These are phyloP conservation scores for Metahyphopichia silvanorum DNA, from an alignment of 805 yeast genomes.

Conservation along the genomic window DNA sequence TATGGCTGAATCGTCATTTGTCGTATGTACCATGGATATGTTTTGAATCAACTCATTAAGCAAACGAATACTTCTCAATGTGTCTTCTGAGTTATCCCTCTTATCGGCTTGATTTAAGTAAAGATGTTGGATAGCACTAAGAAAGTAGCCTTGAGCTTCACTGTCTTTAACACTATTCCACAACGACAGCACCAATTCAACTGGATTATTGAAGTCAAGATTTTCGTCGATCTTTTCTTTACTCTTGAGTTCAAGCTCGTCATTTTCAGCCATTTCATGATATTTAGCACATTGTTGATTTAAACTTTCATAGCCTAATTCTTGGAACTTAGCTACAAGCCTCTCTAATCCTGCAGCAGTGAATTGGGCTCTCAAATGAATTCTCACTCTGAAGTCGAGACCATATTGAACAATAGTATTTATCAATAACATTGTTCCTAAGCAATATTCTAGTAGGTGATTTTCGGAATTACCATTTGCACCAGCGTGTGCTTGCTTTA, in stretches of 20 bases:
- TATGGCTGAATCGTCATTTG: conserved; percentile 49
- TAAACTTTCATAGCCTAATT: conserved; percentile 54
- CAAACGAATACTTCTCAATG: conserved; percentile 54
- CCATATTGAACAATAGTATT: conserved; percentile 58
- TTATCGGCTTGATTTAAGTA: conserved; percentile 53
- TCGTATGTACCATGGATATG: conserved; percentile 50
- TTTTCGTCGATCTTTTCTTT: conserved; percentile 34
- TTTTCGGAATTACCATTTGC: conserved; percentile 48
- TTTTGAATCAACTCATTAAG: conserved; percentile 65
- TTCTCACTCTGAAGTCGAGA: conserved; percentile 42
- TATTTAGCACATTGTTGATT: conserved; percentile 65
- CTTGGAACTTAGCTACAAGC: conserved; percentile 50
- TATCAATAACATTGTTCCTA: conserved; percentile 67
- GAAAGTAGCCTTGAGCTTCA: conserved; percentile 55
- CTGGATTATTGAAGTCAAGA: conserved; percentile 66
- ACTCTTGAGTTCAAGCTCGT: conserved; percentile 43
- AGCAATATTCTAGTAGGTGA: conserved; percentile 65
- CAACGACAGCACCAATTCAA: conserved; percentile 59
- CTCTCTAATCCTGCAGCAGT: conserved; percentile 54
- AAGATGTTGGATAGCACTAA: conserved; percentile 66
- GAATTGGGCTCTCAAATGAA: conserved; percentile 58
- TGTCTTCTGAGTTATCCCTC: conserved; percentile 40
- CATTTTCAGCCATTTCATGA: conserved; percentile 53
- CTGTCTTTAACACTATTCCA: conserved; percentile 57
- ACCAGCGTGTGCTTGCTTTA: conserved; percentile 39